phyloP scores from a whole-genome alignment of 257 asterid species.

The Penstemon newberryi region DNA sequence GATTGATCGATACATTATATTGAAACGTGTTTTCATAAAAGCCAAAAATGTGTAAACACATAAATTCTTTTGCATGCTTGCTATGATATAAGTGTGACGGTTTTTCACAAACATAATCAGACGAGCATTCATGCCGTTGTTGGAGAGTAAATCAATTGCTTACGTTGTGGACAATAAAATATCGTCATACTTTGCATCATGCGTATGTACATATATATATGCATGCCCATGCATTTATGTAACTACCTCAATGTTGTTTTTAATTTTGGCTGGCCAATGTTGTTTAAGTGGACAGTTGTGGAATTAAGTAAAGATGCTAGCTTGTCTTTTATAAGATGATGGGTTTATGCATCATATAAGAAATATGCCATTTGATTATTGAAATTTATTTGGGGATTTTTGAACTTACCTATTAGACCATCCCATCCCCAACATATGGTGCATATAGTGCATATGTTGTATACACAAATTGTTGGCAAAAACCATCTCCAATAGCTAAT shows the following conservation, averaged over 20 bases:
- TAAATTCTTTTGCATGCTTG: not conserved
- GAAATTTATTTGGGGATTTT: too few species aligned
- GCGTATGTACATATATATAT: not conserved
- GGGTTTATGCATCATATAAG: not conserved
- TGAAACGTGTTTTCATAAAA: not conserved
- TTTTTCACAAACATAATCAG: not conserved
- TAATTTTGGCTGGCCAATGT: not conserved
- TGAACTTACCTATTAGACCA: too few species aligned
- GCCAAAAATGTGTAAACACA: not conserved
- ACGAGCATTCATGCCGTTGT: constrained; percentile 9
- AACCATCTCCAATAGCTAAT: too few species aligned
- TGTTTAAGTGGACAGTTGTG: not conserved
- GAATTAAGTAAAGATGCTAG: not conserved
- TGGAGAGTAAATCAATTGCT: constrained; percentile 1
- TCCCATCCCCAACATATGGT: too few species aligned
- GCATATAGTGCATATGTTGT: too few species aligned
- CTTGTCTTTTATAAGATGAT: not conserved
- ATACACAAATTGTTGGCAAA: too few species aligned
- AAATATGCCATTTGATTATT: not conserved
- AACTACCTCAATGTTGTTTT: constrained; percentile 16
- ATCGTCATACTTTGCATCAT: constrained; percentile 11
- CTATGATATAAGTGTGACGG: not conserved
- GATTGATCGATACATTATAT: not conserved
- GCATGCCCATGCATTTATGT: constrained; percentile 19
- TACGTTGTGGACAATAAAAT: constrained; percentile 2